These are phyloP conservation scores for Trametes villosa DNA, from an alignment of 768 basidiomycete species.

Conservation along the genomic window DNA sequence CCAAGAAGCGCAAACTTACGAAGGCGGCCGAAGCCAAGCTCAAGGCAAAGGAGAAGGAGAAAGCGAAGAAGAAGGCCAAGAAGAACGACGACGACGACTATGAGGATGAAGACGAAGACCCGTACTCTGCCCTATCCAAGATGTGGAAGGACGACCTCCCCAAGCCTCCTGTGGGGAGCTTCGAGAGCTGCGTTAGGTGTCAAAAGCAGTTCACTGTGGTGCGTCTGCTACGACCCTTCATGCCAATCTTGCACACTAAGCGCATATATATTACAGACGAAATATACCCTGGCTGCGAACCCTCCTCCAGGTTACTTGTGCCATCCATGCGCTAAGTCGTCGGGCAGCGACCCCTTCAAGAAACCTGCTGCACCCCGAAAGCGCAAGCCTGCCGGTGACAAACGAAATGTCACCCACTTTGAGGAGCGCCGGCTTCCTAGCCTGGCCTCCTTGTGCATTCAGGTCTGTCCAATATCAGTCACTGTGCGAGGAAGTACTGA, in stretches of 20 bases:
- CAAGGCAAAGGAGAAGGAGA: constrained; percentile 48
- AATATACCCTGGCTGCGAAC: constrained; percentile 79
- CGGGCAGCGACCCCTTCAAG: constrained; percentile 86
- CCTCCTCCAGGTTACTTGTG: constrained; percentile 82
- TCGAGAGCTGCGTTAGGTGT: constrained; percentile 82
- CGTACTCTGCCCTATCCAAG: constrained; percentile 69
- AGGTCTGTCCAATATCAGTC: constrained; percentile 47
- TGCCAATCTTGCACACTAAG: not conserved
- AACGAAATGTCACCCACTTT: constrained; percentile 66
- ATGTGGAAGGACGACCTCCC: constrained; percentile 38
- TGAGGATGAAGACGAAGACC: constrained; percentile 61
- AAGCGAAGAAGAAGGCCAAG: constrained; percentile 42
- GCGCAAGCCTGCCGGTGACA: constrained; percentile 66
- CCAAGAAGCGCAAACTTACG: constrained; percentile 56
- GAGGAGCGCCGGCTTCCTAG: constrained; percentile 72
- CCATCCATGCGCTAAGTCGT: constrained; percentile 77
- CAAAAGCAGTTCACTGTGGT: constrained; percentile 88
- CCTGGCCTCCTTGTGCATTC: constrained; percentile 80
- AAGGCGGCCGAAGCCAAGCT: constrained; percentile 46
- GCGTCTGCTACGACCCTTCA: constrained; percentile 36
- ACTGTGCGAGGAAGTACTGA: not conserved
- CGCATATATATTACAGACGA: constrained; percentile 58
- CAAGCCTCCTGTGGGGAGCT: constrained; percentile 77
- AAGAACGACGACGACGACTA: constrained; percentile 48
- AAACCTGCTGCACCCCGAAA: constrained; percentile 66